These are phyloP conservation scores for Draba incana DNA, from an alignment of 345 rosid species.

Conservation along the genomic window DNA sequence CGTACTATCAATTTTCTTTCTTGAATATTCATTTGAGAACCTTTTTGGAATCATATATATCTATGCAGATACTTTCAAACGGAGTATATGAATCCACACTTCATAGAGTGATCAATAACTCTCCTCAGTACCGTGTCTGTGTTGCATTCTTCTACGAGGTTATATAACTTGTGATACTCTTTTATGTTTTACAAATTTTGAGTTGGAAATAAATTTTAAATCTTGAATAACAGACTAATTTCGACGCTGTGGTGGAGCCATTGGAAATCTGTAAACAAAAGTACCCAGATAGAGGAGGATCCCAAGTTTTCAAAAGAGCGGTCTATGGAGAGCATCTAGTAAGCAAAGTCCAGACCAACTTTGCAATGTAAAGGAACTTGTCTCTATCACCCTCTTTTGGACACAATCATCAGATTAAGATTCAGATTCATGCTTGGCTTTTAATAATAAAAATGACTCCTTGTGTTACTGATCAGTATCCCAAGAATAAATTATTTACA, in stretches of 20 bases:
- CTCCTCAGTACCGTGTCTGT: constrained; percentile 61
- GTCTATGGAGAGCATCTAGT: constrained; percentile 88
- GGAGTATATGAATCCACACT: constrained; percentile 83
- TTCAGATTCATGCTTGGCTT: constrained; percentile 30
- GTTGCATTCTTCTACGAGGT: constrained; percentile 89
- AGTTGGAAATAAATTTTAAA: too few species aligned
- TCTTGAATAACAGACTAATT: constrained; percentile 84
- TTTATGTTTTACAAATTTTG: neutral
- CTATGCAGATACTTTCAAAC: constrained; percentile 81
- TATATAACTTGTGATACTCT: constrained; percentile 5
- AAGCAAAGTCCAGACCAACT: constrained; percentile 70
- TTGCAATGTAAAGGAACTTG: constrained; percentile 40
- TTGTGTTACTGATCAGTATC: too few species aligned
- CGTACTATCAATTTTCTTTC: neutral
- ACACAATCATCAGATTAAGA: constrained; percentile 7
- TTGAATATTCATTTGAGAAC: constrained; percentile 18
- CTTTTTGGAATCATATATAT: constrained; percentile 8
- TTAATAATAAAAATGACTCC: too few species aligned
- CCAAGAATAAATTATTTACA: too few species aligned
- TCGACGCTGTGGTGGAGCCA: constrained; percentile 73
- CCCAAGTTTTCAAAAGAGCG: constrained; percentile 55
- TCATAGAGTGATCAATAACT: constrained; percentile 68
- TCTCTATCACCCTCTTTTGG: constrained; percentile 11
- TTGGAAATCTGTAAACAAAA: constrained; percentile 58
- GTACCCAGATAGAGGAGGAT: constrained; percentile 37